phyloP scores from a whole-genome alignment of 2,329 filamentous ascomycete genomes.

The Hypoxylon sp. region DNA sequence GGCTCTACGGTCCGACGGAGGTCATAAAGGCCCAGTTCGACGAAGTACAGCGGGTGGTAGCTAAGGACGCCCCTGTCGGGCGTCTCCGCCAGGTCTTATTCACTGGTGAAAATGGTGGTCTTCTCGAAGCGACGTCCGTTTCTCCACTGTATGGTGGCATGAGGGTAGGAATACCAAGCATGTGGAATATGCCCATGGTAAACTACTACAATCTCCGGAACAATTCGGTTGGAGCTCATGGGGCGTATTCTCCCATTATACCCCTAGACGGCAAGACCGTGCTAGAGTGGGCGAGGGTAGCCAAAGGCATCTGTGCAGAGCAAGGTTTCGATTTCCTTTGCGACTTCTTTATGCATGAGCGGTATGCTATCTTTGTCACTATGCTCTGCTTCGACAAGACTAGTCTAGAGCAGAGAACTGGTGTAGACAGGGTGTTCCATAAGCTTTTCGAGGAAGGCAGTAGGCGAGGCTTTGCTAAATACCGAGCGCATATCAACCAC shows the following conservation, averaged over 20 bases:
- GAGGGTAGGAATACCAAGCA: conserved; percentile 56
- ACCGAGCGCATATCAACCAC: conserved; percentile 58
- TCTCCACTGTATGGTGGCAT: conserved; percentile 55
- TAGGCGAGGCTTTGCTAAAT: conserved; percentile 57
- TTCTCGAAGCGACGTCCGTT: conserved; percentile 57
- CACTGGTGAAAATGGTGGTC: conserved; percentile 56
- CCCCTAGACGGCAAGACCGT: conserved; percentile 58
- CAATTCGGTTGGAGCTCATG: conserved; percentile 55
- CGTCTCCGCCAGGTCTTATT: conserved; percentile 58
- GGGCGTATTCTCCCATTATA: conserved; percentile 58
- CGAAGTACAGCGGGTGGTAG: conserved; percentile 57
- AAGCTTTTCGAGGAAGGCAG: conserved; percentile 55
- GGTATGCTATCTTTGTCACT: conserved; percentile 63
- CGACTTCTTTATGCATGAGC: conserved; percentile 65
- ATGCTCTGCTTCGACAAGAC: conserved; percentile 65
- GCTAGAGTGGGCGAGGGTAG: conserved; percentile 59
- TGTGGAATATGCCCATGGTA: conserved; percentile 58
- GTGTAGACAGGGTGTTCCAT: conserved; percentile 56
- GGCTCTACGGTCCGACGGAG: conserved; percentile 60
- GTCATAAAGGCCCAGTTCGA: conserved; percentile 63
- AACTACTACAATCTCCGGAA: conserved; percentile 55
- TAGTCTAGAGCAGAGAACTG: conserved; percentile 56
- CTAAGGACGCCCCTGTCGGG: conserved; percentile 57
- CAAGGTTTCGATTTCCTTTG: conserved; percentile 62
- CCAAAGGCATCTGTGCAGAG: conserved; percentile 60